phyloP scores from a whole-genome alignment of 208 protist genomes.

The Leishmania amazonensis region DNA sequence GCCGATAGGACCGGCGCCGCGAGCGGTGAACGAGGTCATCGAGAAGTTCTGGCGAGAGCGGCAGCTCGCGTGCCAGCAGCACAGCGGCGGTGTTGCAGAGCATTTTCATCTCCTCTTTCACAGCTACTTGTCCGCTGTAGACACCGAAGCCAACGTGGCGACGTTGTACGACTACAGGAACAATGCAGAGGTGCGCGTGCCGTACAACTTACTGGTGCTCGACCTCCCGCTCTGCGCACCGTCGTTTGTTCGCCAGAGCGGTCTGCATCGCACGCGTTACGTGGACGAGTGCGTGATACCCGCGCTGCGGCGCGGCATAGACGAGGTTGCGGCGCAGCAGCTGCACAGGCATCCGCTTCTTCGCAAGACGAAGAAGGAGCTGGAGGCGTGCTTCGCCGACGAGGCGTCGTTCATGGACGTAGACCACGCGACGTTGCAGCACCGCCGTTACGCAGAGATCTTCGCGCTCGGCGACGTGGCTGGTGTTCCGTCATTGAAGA shows the following conservation, averaged over 20 bases:
- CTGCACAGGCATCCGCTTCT: conserved; percentile 8
- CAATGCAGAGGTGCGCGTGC: conserved; percentile 43
- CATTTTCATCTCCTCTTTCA: conserved; percentile 45
- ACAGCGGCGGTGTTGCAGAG: not conserved
- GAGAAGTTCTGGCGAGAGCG: conserved; percentile 52
- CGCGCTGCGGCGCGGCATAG: conserved; percentile 8
- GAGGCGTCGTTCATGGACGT: conserved; percentile 78
- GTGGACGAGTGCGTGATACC: conserved; percentile 38
- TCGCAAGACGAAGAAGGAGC: conserved; percentile 12
- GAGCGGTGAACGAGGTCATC: conserved; percentile 50
- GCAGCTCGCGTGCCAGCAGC: conserved; percentile 25
- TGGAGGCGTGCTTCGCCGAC: conserved; percentile 27
- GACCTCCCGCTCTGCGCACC: conserved; percentile 80
- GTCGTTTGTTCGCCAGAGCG: conserved; percentile 67
- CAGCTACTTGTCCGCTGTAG: conserved; percentile 58
- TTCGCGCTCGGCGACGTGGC: conserved; percentile 88
- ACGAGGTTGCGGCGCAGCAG: not conserved
- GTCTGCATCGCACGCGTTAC: conserved; percentile 43
- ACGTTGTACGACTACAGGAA: conserved; percentile 80
- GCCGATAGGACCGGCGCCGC: conserved; percentile 65
- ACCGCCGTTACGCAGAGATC: conserved; percentile 66
- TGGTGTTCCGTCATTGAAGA: conserved; percentile 75
- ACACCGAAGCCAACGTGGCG: conserved; percentile 37
- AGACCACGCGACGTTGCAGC: conserved; percentile 72
- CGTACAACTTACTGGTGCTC: conserved; percentile 70